Evolutionary conservation across 176 grass and related monocot species (phyloP).

Genomic region (Oryza rufipogon): DNA sequence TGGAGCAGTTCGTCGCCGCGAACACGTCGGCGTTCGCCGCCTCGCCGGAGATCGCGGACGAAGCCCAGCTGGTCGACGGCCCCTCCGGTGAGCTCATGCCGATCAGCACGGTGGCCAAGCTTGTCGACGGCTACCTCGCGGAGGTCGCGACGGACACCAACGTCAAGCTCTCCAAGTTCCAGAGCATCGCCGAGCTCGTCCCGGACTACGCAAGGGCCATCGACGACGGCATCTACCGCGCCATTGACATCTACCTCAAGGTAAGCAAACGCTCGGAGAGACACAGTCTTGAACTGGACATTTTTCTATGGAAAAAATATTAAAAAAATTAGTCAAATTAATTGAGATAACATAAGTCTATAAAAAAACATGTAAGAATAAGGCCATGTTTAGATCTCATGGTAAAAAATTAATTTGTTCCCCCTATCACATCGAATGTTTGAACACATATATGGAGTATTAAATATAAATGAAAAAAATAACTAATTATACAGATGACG

Average conservation of each 20-base stretch:
- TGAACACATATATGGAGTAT: no score
- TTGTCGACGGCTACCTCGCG: constrained; percentile 81
- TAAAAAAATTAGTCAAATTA: no score
- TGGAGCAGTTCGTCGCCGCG: constrained; percentile 63
- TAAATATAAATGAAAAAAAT: no score
- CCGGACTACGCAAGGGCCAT: constrained; percentile 68
- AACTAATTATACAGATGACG: no score
- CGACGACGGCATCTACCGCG: constrained; percentile 84
- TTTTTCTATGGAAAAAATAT: no score
- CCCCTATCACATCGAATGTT: no score
- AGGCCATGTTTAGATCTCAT: no score
- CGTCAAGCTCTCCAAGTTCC: constrained; percentile 74
- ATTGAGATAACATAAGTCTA: no score
- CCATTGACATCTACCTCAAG: constrained; percentile 89
- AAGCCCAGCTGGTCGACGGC: constrained; percentile 36
- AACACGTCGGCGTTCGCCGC: constrained; percentile 41
- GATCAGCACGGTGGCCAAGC: constrained; percentile 65
- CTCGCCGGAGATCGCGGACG: constrained; percentile 66
- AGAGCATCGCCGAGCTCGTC: constrained; percentile 61
- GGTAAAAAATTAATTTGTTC: no score
- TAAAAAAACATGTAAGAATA: no score
- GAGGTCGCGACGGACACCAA: constrained; percentile 72
- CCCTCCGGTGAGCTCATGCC: constrained; percentile 50
- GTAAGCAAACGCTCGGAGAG: constrained; percentile 31
- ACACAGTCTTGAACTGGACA: no score